Conservation (phyloP, 305 asterid genomes). For the Solanum hybrid region DNA sequence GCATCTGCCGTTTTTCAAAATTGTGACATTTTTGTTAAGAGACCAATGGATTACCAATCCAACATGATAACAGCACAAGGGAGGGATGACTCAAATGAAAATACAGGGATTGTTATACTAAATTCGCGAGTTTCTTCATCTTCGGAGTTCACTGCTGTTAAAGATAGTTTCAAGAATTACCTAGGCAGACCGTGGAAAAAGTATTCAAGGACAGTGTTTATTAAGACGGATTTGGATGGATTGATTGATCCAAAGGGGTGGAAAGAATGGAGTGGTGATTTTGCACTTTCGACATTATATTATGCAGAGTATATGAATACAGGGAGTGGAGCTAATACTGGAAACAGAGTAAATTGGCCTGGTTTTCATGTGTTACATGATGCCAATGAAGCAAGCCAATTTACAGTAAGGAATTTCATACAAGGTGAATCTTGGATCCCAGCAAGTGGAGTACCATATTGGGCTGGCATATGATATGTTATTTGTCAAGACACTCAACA, state of each 20-base stretch:
- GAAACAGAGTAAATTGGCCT: conserved; percentile 53
- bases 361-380: conserved; percentile 48
- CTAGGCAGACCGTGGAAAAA: conserved; percentile 64
- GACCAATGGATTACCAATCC: conserved; percentile 50
- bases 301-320: conserved; percentile 63
- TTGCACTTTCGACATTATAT: conserved; percentile 54
- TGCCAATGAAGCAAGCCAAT: conserved; percentile 27
- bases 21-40: conserved; percentile 43
- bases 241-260: conserved; percentile 47
- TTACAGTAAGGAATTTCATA: conserved; percentile 34
- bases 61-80: conserved; percentile 70
- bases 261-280: conserved; percentile 51
- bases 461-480: conserved; percentile 19
- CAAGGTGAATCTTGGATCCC: conserved; percentile 65
- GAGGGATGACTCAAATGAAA: conserved; percentile 38
- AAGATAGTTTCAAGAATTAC: conserved; percentile 29
- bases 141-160: conserved; percentile 15
- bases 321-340: conserved; percentile 44
- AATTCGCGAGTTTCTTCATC: conserved; percentile 39
- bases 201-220: conserved; percentile 49
- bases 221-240: conserved; percentile 49
- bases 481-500: neutral
- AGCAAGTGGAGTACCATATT: conserved; percentile 50
- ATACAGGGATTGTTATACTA: conserved; percentile 48
- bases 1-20: conserved; percentile 48